Evolutionary conservation across 768 basidiomycete species (phyloP), one percentile per base, ranked within the genome.

Genomic region (Suillus subluteus): DNA sequence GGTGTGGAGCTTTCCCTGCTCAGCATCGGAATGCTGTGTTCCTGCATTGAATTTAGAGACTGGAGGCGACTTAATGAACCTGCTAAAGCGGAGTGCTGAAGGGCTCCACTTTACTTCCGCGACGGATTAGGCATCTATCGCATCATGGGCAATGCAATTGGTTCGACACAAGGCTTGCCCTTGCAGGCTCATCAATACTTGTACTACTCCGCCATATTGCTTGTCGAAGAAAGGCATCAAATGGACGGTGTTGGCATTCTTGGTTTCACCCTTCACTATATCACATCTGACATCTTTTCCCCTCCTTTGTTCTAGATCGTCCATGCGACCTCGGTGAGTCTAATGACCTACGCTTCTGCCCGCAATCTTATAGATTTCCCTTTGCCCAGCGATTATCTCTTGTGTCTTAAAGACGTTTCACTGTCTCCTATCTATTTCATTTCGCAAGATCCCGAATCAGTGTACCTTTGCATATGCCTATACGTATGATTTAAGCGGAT

Each of bases 341-440:
- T 41, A 61, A 26, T 41, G 11, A 26, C 58, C 18, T 11, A 6
- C 58, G 26, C 58, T 61, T 61, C 58, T 61, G 58, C 40, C 58
- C 58, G 58, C 40, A 61, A 41, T 61, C 26, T 41, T 26, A 59
- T 61, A 26, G 26, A 61, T 43, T 58, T 16, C 58, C 58, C 58
- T 41, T 41, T 61, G 58, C 58, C 58, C 58, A 61, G 58, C 37
- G 58, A 61, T 61, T 61, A 61, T 61, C 58, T 61, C 23, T 56
- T 12, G 12, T 56, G 55, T 56, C 55, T 56, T 43, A 23, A 30
- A 61, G 40, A 41, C 26, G 26, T 26, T 30, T 30, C 6, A 41
- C 55, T 6, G 13, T 21, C 40, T 41, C 58, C 58, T 61, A 61
- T 61, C 26, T 26, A 26, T 41, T 61, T 61, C 58, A 61, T 61